Conservation (phyloP, 768 basidiomycete species). For the Lyophyllum decastes region DNA sequence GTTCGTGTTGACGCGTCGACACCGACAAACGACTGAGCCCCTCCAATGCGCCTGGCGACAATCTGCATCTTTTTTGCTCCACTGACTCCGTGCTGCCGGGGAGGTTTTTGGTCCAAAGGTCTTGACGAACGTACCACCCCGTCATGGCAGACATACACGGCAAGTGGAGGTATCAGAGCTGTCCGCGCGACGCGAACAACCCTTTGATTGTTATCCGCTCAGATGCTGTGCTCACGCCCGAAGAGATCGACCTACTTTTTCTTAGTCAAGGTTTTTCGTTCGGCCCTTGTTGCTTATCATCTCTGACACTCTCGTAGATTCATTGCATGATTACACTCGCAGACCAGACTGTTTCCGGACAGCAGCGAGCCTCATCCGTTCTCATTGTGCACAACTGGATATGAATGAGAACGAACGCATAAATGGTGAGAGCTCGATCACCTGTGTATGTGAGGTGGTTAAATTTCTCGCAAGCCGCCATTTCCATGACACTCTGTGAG, state of each 20-base stretch:
- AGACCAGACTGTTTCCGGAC: slow-evolving; percentile 67
- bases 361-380: slow-evolving; percentile 47
- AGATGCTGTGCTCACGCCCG: slow-evolving; percentile 10
- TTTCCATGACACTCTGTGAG: slow-evolving; percentile 79
- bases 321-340: slow-evolving; percentile 40
- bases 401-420: slow-evolving; percentile 63
- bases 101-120: not conserved
- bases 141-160: not conserved
- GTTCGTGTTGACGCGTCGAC: not conserved
- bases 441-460: not conserved
- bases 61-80: not conserved
- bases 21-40: too few relatives aligned
- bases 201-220: not conserved
- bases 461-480: slow-evolving; percentile 52
- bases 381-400: slow-evolving; percentile 56
- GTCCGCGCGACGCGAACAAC: not conserved
- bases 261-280: slow-evolving; percentile 13
- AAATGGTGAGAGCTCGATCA: slow-evolving; percentile 40
- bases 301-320: slow-evolving; percentile 5
- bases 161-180: slow-evolving; percentile 5
- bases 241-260: slow-evolving; percentile 15
- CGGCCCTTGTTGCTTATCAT: not conserved
- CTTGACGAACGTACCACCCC: not conserved
- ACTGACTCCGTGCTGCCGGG: not conserved
- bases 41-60: not conserved